Percentiles rank a stretch among this genome's conserved stretches.
Conservation (phyloP, 2,329 filamentous ascomycete genomes). For the Diaporthe sp. region DNA sequence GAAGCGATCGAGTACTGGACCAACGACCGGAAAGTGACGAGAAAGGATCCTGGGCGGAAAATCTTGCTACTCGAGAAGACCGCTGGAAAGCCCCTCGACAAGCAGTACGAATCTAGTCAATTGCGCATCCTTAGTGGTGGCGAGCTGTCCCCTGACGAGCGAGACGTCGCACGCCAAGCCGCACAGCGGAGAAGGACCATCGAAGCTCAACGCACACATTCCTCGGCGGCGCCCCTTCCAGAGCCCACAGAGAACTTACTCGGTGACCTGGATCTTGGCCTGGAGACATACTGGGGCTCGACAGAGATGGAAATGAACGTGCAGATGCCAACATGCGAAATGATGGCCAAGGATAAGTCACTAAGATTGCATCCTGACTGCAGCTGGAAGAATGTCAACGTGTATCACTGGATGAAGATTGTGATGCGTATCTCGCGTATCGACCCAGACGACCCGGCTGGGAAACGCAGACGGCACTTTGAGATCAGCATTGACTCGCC, state of each 20-base stretch:
- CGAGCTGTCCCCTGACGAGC: slow-evolving; percentile 71
- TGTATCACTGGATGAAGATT: slow-evolving; percentile 98
- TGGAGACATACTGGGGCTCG: slow-evolving; percentile 83
- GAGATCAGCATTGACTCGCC: slow-evolving; percentile 97
- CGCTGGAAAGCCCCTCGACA: slow-evolving; percentile 81
- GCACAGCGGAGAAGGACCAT: slow-evolving; percentile 66
- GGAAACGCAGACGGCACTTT: slow-evolving; percentile 85
- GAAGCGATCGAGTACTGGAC: slow-evolving; percentile 95
- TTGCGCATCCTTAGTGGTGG: slow-evolving; percentile 85
- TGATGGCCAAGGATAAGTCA: slow-evolving; percentile 80
- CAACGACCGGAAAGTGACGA: slow-evolving; percentile 84
- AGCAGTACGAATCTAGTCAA: slow-evolving; percentile 80
- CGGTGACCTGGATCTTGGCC: slow-evolving; percentile 79
- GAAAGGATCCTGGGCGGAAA: slow-evolving; percentile 87
- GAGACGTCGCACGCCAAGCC: slow-evolving; percentile 61
- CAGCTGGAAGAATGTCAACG: slow-evolving; percentile 93
- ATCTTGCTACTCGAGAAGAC: slow-evolving; percentile 90
- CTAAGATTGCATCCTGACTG: slow-evolving; percentile 86
- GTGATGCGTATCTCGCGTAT: slow-evolving; percentile 91
- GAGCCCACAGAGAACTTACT: slow-evolving; percentile 78
- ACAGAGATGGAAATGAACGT: slow-evolving; percentile 97
- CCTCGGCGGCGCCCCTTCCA: slow-evolving; percentile 59
- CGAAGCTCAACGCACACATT: slow-evolving; percentile 61
- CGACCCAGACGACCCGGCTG: slow-evolving; percentile 80
- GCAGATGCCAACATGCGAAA: slow-evolving; percentile 88